Evolutionary conservation across 371 early-diverging fungal genomes (phyloP).

Genomic region (Basidiobolus meristosporus): DNA sequence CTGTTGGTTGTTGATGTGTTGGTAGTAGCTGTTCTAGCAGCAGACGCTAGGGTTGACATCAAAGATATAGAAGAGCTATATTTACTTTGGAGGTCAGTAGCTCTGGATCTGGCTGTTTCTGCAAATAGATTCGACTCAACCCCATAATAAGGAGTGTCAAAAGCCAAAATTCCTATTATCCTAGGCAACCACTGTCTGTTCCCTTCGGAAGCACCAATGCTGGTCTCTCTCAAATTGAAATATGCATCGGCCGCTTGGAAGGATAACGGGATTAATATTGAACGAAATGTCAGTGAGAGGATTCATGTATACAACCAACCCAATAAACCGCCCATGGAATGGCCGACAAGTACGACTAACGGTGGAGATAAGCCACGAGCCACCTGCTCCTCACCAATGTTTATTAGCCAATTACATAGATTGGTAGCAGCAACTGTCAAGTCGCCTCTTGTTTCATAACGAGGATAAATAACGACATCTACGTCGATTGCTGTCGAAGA

Average conservation of each 20-base stretch:
- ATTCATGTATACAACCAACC: slow-evolving; percentile 2
- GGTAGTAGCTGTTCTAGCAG: no score
- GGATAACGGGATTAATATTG: no score
- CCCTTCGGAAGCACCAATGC: no score
- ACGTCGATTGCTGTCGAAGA: not conserved
- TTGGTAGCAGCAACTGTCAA: slow-evolving; percentile 2
- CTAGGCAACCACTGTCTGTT: not conserved
- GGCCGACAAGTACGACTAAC: slow-evolving; percentile 4
- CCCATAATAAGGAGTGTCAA: slow-evolving; percentile 8
- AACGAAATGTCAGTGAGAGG: not conserved
- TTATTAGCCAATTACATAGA: slow-evolving; percentile 6
- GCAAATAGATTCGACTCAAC: not conserved
- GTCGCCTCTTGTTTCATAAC: slow-evolving; percentile 7
- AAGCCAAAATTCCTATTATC: slow-evolving; percentile 5
- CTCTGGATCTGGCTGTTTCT: not conserved
- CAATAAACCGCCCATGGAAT: slow-evolving; percentile 9
- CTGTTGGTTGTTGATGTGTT: not conserved
- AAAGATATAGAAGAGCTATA: no score
- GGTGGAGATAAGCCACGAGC: not conserved
- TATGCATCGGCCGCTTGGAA: slow-evolving; percentile 5
- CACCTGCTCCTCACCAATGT: not conserved
- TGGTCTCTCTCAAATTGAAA: not conserved
- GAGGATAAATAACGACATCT: slow-evolving; percentile 5
- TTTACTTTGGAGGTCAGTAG: not conserved
- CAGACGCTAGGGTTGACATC: no score